These are phyloP conservation scores for Fusarium tanahbumbuense DNA, from an alignment of 2,329 filamentous ascomycete genomes.

Conservation along the genomic window DNA sequence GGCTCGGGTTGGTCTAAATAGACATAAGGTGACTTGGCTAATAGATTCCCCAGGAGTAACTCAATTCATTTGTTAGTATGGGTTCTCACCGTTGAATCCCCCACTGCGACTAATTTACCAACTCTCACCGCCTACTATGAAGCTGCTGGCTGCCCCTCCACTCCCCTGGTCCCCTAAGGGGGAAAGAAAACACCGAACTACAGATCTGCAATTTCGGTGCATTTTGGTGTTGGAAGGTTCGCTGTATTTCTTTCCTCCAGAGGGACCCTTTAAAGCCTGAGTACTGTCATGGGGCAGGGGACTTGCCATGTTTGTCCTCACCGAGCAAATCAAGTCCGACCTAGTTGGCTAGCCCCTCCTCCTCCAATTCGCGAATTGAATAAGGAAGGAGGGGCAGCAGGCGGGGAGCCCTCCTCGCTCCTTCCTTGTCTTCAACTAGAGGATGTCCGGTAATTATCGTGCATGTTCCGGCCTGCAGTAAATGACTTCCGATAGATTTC, in stretches of 20 bases:
- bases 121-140: constrained; percentile 20
- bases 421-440: neutral
- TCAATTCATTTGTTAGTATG: neutral
- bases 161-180: neutral
- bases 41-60: neutral
- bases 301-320: constrained; percentile 39
- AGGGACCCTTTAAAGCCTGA: neutral
- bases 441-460: neutral
- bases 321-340: constrained; percentile 35
- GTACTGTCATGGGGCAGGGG: neutral
- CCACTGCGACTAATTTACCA: constrained; percentile 25
- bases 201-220: neutral
- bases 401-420: neutral
- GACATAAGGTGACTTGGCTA: neutral
- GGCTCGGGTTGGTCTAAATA: neutral
- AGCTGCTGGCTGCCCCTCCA: constrained; percentile 21
- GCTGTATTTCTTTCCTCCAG: neutral
- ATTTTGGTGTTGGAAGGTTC: neutral
- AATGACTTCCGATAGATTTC: neutral
- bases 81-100: constrained; percentile 7
- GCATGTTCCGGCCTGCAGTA: neutral
- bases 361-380: constrained; percentile 32
- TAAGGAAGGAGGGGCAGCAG: neutral
- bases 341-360: constrained; percentile 40
- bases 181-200: neutral